Conservation (phyloP, 306 rosid genomes). For the Mimosa bimucronata region DNA sequence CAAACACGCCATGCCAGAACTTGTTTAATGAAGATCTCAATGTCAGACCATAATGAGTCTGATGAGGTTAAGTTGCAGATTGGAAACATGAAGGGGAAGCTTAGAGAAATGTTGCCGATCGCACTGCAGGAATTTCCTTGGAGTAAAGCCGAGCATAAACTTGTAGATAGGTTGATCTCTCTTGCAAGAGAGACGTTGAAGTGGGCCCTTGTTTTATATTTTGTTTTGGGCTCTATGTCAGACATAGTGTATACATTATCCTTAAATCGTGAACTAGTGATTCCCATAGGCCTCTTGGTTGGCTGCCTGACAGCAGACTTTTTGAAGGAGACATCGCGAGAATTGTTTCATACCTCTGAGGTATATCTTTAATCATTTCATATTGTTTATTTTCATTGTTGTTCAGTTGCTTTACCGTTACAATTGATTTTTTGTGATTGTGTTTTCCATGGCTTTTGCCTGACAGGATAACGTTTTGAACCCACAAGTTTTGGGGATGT, state of each 20-base stretch:
- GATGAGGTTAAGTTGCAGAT: slow-evolving; percentile 40
- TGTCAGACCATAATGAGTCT: slow-evolving; percentile 46
- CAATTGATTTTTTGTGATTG: slow-evolving; percentile 5
- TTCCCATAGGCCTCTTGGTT: slow-evolving; percentile 51
- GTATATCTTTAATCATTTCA: slow-evolving; percentile 29
- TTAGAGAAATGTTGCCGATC: slow-evolving; percentile 42
- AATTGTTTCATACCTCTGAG: slow-evolving; percentile 42
- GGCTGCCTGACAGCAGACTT: slow-evolving; percentile 49
- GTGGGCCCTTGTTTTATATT: slow-evolving; percentile 49
- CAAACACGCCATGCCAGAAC: slow-evolving; percentile 28
- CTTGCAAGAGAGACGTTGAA: slow-evolving; percentile 42
- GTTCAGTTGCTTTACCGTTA: neutral
- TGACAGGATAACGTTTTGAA: slow-evolving; percentile 46
- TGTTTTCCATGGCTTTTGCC: slow-evolving; percentile 18
- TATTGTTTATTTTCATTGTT: neutral
- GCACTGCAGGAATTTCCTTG: slow-evolving; percentile 52
- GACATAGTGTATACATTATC: slow-evolving; percentile 45
- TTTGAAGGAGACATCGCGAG: slow-evolving; percentile 47
- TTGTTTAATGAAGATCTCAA: slow-evolving; percentile 39
- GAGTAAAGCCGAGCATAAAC: slow-evolving; percentile 44
- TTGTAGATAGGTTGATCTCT: slow-evolving; percentile 39
- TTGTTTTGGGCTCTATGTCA: slow-evolving; percentile 42
- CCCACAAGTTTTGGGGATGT: slow-evolving; percentile 41
- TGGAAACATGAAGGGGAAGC: slow-evolving; percentile 38
- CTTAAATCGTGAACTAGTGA: slow-evolving; percentile 40